Percentiles rank a stretch among this genome's conserved stretches.
These are phyloP conservation scores for Skeletonema potamos DNA, from an alignment of 108 stramenopile genomes.

Conservation along the genomic window DNA sequence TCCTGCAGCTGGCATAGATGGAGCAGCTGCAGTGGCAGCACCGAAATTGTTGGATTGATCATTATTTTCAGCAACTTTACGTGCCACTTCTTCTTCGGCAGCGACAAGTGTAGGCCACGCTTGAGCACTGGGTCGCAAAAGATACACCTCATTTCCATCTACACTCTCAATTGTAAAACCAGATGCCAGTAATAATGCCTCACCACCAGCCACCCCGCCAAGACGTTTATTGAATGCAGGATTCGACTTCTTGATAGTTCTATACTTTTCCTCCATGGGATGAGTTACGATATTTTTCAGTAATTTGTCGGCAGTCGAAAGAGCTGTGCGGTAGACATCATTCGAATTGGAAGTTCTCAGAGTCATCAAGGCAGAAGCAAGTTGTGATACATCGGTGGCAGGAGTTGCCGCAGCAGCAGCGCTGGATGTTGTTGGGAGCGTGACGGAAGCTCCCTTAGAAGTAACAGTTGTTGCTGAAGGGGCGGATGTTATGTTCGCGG, in stretches of 20 bases:
- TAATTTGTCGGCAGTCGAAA: slow-evolving; percentile 68
- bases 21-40: background rate
- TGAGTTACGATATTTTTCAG: slow-evolving; percentile 65
- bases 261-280: slow-evolving; percentile 90
- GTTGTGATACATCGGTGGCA: slow-evolving; percentile 25
- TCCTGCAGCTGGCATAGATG: background rate
- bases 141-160: slow-evolving; percentile 42
- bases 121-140: slow-evolving; percentile 65
- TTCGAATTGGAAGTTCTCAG: slow-evolving; percentile 48
- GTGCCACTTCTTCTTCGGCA: slow-evolving; percentile 43
- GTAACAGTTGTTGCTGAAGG: background rate
- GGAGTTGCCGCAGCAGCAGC: slow-evolving; percentile 6
- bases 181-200: slow-evolving; percentile 53
- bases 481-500: background rate
- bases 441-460: slow-evolving; percentile 20
- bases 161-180: slow-evolving; percentile 56
- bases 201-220: slow-evolving; percentile 60
- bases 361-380: slow-evolving; percentile 49
- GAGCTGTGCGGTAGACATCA: slow-evolving; percentile 51
- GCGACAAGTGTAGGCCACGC: slow-evolving; percentile 67
- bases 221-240: slow-evolving; percentile 71
- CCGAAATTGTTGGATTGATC: background rate
- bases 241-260: slow-evolving; percentile 72
- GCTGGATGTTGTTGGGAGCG: background rate
- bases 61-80: background rate